A percentile compares a stretch with the other conserved stretches of the same genome.
Conservation (phyloP, 192 early-diverging fungal genomes). For the Endogone sp. region DNA sequence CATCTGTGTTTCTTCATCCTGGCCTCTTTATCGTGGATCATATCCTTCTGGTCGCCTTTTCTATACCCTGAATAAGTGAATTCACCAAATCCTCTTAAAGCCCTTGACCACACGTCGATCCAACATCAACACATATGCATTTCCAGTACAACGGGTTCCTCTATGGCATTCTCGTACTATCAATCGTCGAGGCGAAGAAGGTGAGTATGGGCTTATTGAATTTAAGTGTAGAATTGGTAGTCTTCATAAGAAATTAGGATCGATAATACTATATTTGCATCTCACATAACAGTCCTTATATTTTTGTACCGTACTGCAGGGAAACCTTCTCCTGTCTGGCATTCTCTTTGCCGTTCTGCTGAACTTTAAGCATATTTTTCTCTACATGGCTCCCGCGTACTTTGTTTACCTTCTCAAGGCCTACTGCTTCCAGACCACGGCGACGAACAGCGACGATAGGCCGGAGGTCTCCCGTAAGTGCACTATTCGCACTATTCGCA, state of each 20-base stretch:
- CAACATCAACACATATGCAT: constrained; percentile 52
- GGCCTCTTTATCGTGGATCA: constrained; percentile 87
- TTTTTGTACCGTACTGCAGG: constrained; percentile 28
- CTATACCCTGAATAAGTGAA: not conserved
- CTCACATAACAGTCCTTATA: too few species aligned
- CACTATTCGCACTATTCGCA: not conserved
- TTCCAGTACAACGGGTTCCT: constrained; percentile 98
- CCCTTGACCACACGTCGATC: not conserved
- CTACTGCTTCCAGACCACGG: constrained; percentile 64
- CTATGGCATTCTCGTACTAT: constrained; percentile 82
- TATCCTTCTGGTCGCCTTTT: constrained; percentile 35
- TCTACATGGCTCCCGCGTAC: constrained; percentile 89
- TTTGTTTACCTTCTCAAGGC: constrained; percentile 81
- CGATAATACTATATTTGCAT: too few species aligned
- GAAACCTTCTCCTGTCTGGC: constrained; percentile 60
- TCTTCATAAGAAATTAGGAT: too few species aligned
- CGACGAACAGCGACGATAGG: constrained; percentile 24
- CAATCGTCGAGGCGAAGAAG: constrained; percentile 68
- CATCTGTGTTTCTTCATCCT: constrained; percentile 62
- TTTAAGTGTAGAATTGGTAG: too few species aligned
- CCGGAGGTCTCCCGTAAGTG: too few species aligned
- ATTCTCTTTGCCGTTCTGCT: constrained; percentile 81
- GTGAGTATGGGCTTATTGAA: constrained; percentile 19
- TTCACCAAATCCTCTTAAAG: not conserved
- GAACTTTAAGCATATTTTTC: constrained; percentile 98